These are phyloP conservation scores for Corymbia maculata DNA, from an alignment of 345 rosid genomes.

Conservation along the genomic window DNA sequence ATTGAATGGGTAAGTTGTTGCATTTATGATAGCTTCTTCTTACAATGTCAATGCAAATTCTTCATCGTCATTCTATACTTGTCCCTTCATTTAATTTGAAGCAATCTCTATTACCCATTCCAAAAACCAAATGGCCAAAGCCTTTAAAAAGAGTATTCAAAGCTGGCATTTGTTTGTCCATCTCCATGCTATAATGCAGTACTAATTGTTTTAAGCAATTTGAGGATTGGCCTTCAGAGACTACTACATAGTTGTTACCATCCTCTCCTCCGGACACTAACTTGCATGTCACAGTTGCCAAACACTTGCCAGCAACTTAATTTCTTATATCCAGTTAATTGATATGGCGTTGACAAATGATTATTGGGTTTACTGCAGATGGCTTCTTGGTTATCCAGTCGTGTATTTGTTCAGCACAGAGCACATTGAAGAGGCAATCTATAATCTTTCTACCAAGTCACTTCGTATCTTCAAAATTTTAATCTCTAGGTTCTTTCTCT, in stretches of 20 bases:
- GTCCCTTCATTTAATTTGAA: background rate
- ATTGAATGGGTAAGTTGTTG: conserved; percentile 51
- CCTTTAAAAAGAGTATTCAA: background rate
- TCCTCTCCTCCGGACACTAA: background rate
- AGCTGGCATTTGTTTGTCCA: background rate
- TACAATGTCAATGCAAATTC: background rate
- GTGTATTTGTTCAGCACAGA: conserved; percentile 83
- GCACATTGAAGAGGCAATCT: conserved; percentile 66
- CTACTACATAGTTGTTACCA: background rate
- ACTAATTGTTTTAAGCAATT: background rate
- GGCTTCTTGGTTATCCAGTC: conserved; percentile 93
- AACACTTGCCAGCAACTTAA: background rate
- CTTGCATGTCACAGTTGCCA: background rate
- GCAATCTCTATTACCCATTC: background rate
- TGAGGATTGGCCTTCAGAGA: background rate
- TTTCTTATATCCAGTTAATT: background rate
- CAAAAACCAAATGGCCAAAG: background rate
- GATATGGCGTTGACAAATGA: background rate
- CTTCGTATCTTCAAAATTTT: conserved; percentile 63
- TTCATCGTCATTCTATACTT: background rate
- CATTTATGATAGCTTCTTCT: background rate
- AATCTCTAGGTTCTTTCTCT: conserved; percentile 44
- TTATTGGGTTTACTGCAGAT: conserved; percentile 31
- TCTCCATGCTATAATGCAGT: background rate
- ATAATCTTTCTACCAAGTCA: conserved; percentile 78